Base-by-base conservation (phyloP, 371 early-diverging fungal species). In the Syncephalastrum racemosum region DNA sequence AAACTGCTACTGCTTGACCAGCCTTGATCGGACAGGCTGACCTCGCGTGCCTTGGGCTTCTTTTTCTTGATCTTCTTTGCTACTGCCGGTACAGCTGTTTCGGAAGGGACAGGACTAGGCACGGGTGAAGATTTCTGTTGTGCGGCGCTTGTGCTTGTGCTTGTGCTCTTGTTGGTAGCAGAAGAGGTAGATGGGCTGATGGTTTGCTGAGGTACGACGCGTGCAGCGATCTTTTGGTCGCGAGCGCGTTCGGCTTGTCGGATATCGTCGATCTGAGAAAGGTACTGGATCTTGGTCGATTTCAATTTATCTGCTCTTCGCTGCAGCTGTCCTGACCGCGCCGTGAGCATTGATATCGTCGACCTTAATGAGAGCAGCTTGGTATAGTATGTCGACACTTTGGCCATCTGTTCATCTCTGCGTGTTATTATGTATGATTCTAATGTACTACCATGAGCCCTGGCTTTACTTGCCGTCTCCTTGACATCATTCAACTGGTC, bases 171-270 rank as follows among this genome's bases (percentile, higher is more conserved):
- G 56, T 45, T 45, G 58, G 25, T 20, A 18, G 23, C 50, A 16
- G 41, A 14, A 19, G 59, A 36, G 4, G 57, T n/a, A 10, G 60
- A 41, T 14, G 68, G 40, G 10, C 36, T 31, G 10, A 31, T 31
- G 36, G 0, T 31, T 12, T 49, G 40, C 4, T 49, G 54, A 15
- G 36, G 12, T 25, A 31, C 55, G 1, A 64, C 53, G 25, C 61
- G 63, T 24, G 76, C 77, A 16, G 69, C 69, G 20, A 77, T 69
- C 3, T 39, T 40, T 25, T 67, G 62, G 27, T 77, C 77, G 16
- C 64, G 71, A 31, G 64, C 67, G 52, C 64, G 67, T 48, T 77
- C 77, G 14, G 64, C 43, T 19, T 59, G 68, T 4, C 62, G 60
- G 36, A 77, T 77, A 16, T 50, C 45, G 49, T 77, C 77, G 15